A percentile compares a stretch with the other conserved stretches of the same genome.
Evolutionary conservation across 805 yeast species (phyloP).

Genomic region (Barnettozyma vustinii): DNA sequence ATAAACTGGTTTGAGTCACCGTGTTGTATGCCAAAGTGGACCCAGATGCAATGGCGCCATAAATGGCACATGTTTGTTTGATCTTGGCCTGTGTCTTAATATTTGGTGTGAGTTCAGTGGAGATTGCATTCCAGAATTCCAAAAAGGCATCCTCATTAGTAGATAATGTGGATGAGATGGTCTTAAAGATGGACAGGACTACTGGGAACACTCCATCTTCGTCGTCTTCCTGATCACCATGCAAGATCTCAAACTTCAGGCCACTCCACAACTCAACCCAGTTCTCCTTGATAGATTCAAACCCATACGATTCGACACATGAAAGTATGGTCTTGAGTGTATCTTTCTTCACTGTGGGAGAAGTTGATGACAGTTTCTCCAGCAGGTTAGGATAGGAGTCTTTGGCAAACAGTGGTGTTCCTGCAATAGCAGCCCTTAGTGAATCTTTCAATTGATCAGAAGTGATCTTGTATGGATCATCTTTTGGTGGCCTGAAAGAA

Average conservation of each 20-base stretch:
- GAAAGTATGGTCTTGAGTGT: constrained; percentile 55
- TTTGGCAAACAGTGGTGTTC: constrained; percentile 57
- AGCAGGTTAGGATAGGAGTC: constrained; percentile 74
- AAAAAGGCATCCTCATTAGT: constrained; percentile 29
- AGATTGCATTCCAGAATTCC: constrained; percentile 34
- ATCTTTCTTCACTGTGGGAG: constrained; percentile 68
- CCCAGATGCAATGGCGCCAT: constrained; percentile 50
- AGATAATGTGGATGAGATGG: constrained; percentile 36
- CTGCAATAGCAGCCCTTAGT: constrained; percentile 56
- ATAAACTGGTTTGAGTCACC: constrained; percentile 43
- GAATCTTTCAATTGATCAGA: constrained; percentile 61
- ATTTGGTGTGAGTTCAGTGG: constrained; percentile 49
- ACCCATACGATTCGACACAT: constrained; percentile 50
- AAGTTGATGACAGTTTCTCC: constrained; percentile 74
- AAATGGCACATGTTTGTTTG: constrained; percentile 57
- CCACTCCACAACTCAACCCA: constrained; percentile 86
- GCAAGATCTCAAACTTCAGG: constrained; percentile 81
- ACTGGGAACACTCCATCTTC: constrained; percentile 37
- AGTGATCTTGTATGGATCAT: constrained; percentile 82
- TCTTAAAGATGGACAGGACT: constrained; percentile 39
- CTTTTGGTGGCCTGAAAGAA: constrained; percentile 86
- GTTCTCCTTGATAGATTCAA: constrained; percentile 43
- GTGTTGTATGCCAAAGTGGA: constrained; percentile 41
- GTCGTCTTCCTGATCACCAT: constrained; percentile 55
- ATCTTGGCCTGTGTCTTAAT: constrained; percentile 47